Conservation (phyloP, 2,329 filamentous ascomycete genomes). For the Cordyceps farinosa region DNA sequence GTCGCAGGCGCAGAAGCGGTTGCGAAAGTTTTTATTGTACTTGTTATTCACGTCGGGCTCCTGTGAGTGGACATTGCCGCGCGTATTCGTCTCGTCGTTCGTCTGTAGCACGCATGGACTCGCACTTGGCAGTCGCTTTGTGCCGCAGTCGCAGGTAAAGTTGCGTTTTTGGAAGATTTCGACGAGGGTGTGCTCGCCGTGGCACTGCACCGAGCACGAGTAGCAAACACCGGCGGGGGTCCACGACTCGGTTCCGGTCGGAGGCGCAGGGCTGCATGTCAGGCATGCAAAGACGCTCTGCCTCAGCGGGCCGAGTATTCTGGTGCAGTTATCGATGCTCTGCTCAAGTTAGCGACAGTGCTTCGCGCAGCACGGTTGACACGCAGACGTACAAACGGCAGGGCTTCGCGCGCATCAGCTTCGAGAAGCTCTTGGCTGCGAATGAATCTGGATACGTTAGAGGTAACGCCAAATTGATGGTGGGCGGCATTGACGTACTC, state of each 20-base stretch:
- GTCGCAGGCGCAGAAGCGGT: constrained; percentile 85
- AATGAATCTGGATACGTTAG: constrained; percentile 64
- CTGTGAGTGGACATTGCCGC: constrained; percentile 75
- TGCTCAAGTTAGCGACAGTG: constrained; percentile 36
- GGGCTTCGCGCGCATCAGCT: constrained; percentile 87
- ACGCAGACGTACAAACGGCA: constrained; percentile 71
- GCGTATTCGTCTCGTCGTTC: constrained; percentile 68
- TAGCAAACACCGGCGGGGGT: constrained; percentile 83
- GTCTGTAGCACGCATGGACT: constrained; percentile 73
- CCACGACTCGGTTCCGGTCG: constrained; percentile 49
- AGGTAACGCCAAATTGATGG: neutral
- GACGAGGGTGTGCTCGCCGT: constrained; percentile 90
- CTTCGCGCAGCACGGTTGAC: constrained; percentile 7
- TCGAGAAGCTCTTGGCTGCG: constrained; percentile 86
- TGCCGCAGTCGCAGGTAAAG: constrained; percentile 96
- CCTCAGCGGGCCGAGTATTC: constrained; percentile 79
- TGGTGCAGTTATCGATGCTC: constrained; percentile 93
- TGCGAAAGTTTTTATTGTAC: constrained; percentile 95
- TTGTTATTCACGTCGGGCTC: constrained; percentile 68
- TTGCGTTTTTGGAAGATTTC: constrained; percentile 95
- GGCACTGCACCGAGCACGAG: constrained; percentile 92
- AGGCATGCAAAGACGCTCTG: constrained; percentile 90
- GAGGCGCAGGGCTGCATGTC: constrained; percentile 82
- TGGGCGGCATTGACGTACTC: constrained; percentile 48
- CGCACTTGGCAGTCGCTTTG: constrained; percentile 67